A percentile compares a stretch with the other conserved stretches of the same genome.
Conservation (phyloP, 805 yeast species). For the Novakomyces olei region DNA sequence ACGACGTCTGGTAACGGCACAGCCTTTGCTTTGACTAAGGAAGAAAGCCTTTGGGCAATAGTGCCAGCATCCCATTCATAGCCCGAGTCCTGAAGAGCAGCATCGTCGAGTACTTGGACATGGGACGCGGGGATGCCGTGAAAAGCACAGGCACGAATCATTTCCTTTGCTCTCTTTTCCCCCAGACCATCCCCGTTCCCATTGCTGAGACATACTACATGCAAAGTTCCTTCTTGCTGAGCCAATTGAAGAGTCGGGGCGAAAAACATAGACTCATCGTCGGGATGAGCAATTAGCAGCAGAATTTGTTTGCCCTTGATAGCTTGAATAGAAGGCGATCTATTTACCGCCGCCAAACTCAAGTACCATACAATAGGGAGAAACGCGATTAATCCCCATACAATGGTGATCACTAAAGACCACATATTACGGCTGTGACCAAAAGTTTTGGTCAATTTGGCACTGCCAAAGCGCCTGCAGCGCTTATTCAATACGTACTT, state of each 20-base stretch:
- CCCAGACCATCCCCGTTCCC: slow-evolving; percentile 71
- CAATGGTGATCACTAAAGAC: no score
- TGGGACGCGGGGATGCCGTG: slow-evolving; percentile 25
- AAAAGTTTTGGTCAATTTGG: no score
- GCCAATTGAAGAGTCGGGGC: slow-evolving; percentile 48
- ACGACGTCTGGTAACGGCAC: no score
- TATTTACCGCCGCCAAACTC: no score
- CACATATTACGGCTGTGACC: no score
- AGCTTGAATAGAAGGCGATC: no score
- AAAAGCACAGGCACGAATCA: slow-evolving; percentile 29
- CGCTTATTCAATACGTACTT: no score
- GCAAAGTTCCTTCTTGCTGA: slow-evolving; percentile 4
- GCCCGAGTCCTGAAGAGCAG: slow-evolving; percentile 44
- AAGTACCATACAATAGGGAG: no score
- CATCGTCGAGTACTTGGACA: slow-evolving; percentile 28
- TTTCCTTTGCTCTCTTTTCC: slow-evolving; percentile 33
- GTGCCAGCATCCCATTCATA: slow-evolving; percentile 34
- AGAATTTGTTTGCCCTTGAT: no score
- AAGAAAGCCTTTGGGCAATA: slow-evolving; percentile 20
- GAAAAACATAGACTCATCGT: slow-evolving; percentile 95
- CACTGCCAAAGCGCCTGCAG: no score
- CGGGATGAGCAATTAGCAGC: slow-evolving; percentile 80
- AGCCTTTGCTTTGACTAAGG: background rate
- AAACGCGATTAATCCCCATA: no score
- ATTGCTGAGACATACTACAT: slow-evolving; percentile 26